These are phyloP conservation scores for Piper longum DNA, from an alignment of 164 flowering plant genomes.

Conservation along the genomic window DNA sequence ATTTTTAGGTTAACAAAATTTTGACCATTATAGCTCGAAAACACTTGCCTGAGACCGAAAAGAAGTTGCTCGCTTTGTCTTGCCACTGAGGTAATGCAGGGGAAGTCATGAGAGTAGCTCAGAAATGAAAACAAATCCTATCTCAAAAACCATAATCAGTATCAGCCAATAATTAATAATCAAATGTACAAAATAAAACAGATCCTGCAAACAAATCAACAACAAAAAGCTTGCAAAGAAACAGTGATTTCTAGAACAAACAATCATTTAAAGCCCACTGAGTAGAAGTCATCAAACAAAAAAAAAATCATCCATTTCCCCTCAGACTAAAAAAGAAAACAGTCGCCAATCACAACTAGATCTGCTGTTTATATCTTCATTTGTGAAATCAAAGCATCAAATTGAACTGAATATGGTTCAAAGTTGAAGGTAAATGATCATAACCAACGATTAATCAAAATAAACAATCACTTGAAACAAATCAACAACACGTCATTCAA, in stretches of 20 bases:
- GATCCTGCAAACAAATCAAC: neutral
- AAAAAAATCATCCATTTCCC: neutral
- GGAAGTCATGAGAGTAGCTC: slow-evolving; percentile 39
- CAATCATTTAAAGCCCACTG: too few relatives aligned
- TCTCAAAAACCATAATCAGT: neutral
- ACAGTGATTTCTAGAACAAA: too few relatives aligned
- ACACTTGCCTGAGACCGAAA: slow-evolving; percentile 61
- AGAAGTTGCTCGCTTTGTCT: slow-evolving; percentile 65
- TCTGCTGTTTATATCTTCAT: too few relatives aligned
- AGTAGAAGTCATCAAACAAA: too few relatives aligned
- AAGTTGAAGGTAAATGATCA: too few relatives aligned
- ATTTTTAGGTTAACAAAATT: neutral
- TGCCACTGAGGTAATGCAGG: slow-evolving; percentile 61
- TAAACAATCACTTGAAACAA: too few relatives aligned
- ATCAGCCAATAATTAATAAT: neutral
- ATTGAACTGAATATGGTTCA: too few relatives aligned
- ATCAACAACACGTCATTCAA: too few relatives aligned
- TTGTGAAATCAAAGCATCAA: too few relatives aligned
- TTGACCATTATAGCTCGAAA: neutral
- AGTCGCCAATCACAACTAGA: too few relatives aligned
- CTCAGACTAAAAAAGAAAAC: neutral
- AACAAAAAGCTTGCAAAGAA: too few relatives aligned
- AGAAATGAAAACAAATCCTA: neutral
- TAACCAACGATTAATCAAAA: too few relatives aligned
- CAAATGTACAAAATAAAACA: neutral